A percentile compares a stretch with the other conserved stretches of the same genome.
phyloP scores from a whole-genome alignment of 345 rosid genomes.

The Aquilaria malaccensis region DNA sequence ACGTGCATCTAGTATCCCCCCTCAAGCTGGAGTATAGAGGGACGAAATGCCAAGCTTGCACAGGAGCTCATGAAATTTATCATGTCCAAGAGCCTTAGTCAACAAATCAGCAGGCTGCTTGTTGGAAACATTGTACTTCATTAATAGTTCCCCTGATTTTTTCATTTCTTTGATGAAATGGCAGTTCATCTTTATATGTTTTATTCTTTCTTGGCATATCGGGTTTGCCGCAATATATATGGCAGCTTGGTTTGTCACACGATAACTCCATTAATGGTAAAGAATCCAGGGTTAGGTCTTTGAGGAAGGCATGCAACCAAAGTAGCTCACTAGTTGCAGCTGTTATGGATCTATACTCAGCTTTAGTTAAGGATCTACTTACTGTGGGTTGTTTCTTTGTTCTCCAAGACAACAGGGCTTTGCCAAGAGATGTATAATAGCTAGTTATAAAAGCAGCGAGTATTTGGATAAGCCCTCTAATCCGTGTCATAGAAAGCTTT shows the following conservation, averaged over 20 bases:
- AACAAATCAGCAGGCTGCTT: background rate
- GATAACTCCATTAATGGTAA: background rate
- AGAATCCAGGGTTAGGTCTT: background rate
- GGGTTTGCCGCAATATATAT: background rate
- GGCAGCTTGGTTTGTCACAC: background rate
- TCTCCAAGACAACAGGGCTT: background rate
- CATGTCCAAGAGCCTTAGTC: background rate
- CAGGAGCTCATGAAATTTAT: background rate
- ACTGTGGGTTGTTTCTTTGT: background rate
- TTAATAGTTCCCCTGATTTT: background rate
- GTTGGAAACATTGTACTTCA: background rate
- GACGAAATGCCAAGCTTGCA: background rate
- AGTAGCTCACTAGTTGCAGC: background rate
- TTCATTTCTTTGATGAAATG: background rate
- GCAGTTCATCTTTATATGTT: too few species aligned
- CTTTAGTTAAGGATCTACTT: background rate
- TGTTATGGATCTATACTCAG: background rate
- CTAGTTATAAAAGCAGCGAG: background rate
- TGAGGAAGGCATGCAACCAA: background rate
- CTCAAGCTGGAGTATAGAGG: background rate
- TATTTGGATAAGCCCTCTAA: too few species aligned
- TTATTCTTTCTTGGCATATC: background rate
- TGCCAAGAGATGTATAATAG: background rate
- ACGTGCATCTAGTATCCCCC: too few species aligned
- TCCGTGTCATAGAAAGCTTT: too few species aligned